These are phyloP conservation scores for Francoa sonchifolia DNA, from an alignment of 441 rosid species.

Conservation along the genomic window DNA sequence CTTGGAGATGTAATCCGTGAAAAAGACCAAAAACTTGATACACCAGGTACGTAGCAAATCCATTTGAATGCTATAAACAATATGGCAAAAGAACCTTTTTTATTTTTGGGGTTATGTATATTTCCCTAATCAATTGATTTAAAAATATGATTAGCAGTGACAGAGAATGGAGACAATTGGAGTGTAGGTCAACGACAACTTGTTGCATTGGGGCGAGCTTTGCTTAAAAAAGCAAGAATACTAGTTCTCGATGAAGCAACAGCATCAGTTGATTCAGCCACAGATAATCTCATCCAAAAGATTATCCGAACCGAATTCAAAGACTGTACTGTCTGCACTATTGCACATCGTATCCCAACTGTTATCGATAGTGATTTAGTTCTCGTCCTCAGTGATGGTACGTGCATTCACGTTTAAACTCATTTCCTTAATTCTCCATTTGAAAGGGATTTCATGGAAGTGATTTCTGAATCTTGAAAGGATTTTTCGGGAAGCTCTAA, in stretches of 20 bases:
- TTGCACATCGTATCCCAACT: constrained; percentile 96
- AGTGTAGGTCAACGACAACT: constrained; percentile 98
- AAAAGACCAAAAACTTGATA: constrained; percentile 80
- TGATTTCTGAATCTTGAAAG: too few species aligned
- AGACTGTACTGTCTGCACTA: constrained; percentile 93
- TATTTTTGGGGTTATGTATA: not conserved
- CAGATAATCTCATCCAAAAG: constrained; percentile 96
- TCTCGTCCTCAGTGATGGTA: constrained; percentile 92
- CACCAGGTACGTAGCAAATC: constrained; percentile 46
- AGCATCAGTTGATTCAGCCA: constrained; percentile 96
- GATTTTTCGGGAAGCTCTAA: too few species aligned
- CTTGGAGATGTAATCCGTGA: constrained; percentile 75
- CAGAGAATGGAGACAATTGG: constrained; percentile 99
- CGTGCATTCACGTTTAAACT: constrained; percentile 8
- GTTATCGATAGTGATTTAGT: constrained; percentile 95
- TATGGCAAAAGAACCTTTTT: not conserved
- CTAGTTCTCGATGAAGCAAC: constrained; percentile 99
- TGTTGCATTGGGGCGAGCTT: constrained; percentile 86
- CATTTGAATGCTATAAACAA: not conserved
- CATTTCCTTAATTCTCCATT: not conserved
- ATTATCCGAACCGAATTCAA: constrained; percentile 87
- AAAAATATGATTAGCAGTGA: constrained; percentile 29
- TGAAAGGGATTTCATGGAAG: too few species aligned
- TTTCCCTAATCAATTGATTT: not conserved
- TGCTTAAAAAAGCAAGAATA: constrained; percentile 92